These are phyloP conservation scores for Paratinospora sagittata DNA, from an alignment of 164 flowering plant species.

Conservation along the genomic window DNA sequence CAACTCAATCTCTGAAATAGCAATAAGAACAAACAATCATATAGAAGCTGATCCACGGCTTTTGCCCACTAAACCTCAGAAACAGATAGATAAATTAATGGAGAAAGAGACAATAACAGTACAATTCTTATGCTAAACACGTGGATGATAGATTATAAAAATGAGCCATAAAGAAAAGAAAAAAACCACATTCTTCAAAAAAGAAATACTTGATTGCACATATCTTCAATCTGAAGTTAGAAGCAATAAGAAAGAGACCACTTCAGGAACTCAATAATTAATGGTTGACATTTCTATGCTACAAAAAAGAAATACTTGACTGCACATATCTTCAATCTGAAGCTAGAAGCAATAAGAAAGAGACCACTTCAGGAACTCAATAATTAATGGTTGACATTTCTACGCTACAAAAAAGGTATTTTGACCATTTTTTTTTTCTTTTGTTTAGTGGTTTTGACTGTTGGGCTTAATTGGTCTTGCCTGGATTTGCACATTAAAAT, in stretches of 20 bases:
- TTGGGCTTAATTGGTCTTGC: constrained; percentile 6
- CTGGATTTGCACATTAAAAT: constrained; percentile 4
- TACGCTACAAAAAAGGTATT: neutral
- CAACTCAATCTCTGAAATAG: constrained; percentile 1
- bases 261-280: constrained; percentile 7
- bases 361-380: constrained; percentile 7
- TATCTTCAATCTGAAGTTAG: constrained; percentile 12
- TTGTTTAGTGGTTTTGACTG: constrained; percentile 8
- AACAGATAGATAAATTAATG: neutral
- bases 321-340: constrained; percentile 12
- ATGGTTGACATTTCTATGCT: neutral
- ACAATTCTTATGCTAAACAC: constrained; percentile 12
- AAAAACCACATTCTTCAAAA: neutral
- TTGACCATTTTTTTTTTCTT: neutral
- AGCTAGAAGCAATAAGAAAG: neutral
- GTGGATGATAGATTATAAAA: constrained; percentile 16
- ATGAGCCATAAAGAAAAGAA: neutral
- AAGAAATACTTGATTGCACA: too few relatives aligned
- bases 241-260: neutral
- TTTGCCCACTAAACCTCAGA: neutral
- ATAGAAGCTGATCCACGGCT: neutral
- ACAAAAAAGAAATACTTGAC: too few relatives aligned
- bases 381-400: constrained; percentile 3
- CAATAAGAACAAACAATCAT: neutral
- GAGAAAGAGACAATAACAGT: constrained; percentile 3